phyloP scores from a whole-genome alignment of 345 rosid species.

The Citrus maxima region DNA sequence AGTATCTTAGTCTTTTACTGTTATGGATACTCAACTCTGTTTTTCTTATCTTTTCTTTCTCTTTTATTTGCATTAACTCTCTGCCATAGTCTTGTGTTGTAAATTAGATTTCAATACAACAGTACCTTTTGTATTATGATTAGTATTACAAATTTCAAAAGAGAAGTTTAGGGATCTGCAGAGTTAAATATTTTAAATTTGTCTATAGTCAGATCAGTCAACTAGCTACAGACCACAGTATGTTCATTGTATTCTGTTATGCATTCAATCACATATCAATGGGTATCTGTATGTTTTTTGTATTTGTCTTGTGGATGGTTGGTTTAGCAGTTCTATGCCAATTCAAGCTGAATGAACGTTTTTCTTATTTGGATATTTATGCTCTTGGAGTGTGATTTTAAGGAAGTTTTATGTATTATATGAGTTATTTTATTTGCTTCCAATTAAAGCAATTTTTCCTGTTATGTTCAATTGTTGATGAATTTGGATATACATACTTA shows the following conservation, averaged over 20 bases:
- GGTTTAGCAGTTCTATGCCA: background rate
- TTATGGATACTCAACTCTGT: background rate
- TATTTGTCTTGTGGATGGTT: background rate
- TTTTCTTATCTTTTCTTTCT: background rate
- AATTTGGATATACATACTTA: constrained; percentile 16
- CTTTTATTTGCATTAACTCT: background rate
- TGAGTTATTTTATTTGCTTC: constrained; percentile 1
- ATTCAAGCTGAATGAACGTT: background rate
- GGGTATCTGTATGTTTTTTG: background rate
- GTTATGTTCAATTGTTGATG: constrained; percentile 7
- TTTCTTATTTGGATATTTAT: background rate
- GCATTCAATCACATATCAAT: background rate
- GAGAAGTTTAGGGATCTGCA: background rate
- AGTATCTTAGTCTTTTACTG: background rate
- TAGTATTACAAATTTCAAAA: background rate
- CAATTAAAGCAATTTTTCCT: constrained; percentile 1
- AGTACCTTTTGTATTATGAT: background rate
- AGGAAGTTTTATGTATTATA: background rate
- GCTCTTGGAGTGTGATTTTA: background rate
- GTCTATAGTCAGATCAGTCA: background rate
- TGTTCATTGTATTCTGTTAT: background rate
- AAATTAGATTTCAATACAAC: background rate
- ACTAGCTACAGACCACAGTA: background rate
- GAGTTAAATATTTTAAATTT: background rate
- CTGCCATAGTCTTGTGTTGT: background rate